Evolutionary conservation across 2,329 filamentous ascomycete genomes (phyloP), one percentile per base, ranked within the genome.

Genomic region (Aulographum hederae): DNA sequence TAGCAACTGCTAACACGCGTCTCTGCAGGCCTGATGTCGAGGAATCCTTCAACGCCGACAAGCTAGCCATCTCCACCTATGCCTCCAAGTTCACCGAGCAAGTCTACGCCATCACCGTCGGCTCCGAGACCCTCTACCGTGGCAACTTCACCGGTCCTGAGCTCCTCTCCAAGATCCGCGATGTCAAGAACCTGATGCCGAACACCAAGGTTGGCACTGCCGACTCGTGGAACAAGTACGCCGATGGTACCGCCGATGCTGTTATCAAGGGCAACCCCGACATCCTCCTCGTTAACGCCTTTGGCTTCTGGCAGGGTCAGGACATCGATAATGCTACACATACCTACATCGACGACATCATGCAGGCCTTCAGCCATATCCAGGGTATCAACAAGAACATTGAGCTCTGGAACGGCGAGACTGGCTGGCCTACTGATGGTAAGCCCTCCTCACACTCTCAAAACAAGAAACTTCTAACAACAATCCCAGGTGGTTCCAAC

Each of bases 191-290:
- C 25, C 57, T 71, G 42, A 10, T 28, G 8, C 27, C 27, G 27
- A 28, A 28, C 27, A 28, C 27, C 15, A 67, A 63, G 41, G 60
- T 78, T 28, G 74, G 75, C 31, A 78, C 71, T 8, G 75, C 74
- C 5, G 75, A 80, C 53, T 70, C 63, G 47, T 80, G 75, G 75
- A 79, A 78, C 57, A 77, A 75, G 53, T 73, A 62, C 45, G 61
- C 66, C 29, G 73, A 78, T 46, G 73, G 73, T 25, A 77, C 73
- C 17, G 73, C 67, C 25, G 68, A 79, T 48, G 58, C 66, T 11
- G 56, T 78, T 39, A 67, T 78, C 43, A 51, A 52, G 32, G 63
- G 62, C 29, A 66, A 63, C 32, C 69, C 76, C 32, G 67, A 66
- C 34, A 61, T 78, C 35, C 54, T 73, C 59, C 57, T 80, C 37